Base-by-base conservation (phyloP, 2,329 filamentous ascomycete species). In the Colletotrichum cuscutae region DNA sequence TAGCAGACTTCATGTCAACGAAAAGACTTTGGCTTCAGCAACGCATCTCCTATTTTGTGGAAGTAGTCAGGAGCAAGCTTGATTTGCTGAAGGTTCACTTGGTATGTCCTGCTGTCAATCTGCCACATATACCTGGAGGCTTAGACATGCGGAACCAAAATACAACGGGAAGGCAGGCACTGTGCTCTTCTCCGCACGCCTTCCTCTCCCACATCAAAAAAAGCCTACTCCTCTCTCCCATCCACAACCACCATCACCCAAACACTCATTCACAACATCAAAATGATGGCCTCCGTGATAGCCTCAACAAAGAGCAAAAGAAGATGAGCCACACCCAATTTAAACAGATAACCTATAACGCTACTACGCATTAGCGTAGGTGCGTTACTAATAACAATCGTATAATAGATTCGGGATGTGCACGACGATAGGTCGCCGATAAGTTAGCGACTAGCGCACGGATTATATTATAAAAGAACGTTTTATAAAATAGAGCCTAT, bases 291-390 rank as follows among this genome's bases (percentile, higher is more conserved):
- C 56, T 26, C 26, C 26, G 2, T 2, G 4, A 12, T 11, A 15
- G 13, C n/a, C 3, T 22, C 7, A 3, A 1, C 30, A 5, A 22
- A 4, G 8, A 22, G 19, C 42, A 49, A 49, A 49, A 49, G 19
- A 49, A 0, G 11, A 7, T 63, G 61, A 63, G n/a, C 61, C 61
- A 5, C n/a, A 63, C 61, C 61, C 15, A 28, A 63, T 54, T 63
- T 37, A 46, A 63, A 63, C 61, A 9, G 61, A 63, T 63, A 63
- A 63, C 61, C 61, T 63, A n/a, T n/a, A n/a, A n/a, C n/a, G n/a
- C n/a, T n/a, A n/a, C n/a, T n/a, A n/a, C n/a, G n/a, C n/a, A n/a
- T n/a, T n/a, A n/a, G n/a, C n/a, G n/a, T n/a, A n/a, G n/a, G n/a
- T n/a, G n/a, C n/a, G n/a, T n/a, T n/a, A n/a, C n/a, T n/a, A n/a